Evolutionary conservation across 1,284 basidiomycete species (phyloP).

Genomic region (Flammula alnicola): DNA sequence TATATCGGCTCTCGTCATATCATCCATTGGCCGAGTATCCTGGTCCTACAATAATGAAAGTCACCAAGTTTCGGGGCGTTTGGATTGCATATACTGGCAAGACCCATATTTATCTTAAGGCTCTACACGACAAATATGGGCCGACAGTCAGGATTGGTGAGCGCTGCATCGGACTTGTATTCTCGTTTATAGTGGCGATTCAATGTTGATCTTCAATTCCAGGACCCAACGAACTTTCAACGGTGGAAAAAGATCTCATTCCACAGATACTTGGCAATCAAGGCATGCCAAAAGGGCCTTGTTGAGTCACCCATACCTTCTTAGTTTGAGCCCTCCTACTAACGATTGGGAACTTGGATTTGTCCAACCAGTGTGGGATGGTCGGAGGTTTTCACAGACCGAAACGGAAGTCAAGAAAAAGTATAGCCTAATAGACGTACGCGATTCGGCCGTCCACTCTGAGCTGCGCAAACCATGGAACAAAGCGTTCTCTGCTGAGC

Average conservation of each 20-base stretch:
- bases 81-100: conserved; percentile 30
- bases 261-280: conserved; percentile 34
- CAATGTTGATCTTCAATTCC: neutral
- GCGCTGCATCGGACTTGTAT: neutral
- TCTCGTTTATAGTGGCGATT: neutral
- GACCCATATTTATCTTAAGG: conserved; percentile 30
- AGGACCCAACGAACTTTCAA: conserved; percentile 44
- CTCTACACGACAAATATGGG: conserved; percentile 43
- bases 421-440: conserved; percentile 26
- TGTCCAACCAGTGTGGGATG: conserved; percentile 28
- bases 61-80: conserved; percentile 35
- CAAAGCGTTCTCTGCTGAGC: conserved; percentile 48
- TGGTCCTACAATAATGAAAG: conserved; percentile 37
- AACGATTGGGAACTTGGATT: neutral
- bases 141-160: conserved; percentile 42
- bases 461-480: conserved; percentile 57
- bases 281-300: conserved; percentile 39
- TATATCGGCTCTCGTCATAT: conserved; percentile 45
- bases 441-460: conserved; percentile 42
- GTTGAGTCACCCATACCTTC: too few species aligned
- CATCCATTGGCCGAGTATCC: conserved; percentile 46
- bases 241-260: conserved; percentile 33
- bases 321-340: neutral
- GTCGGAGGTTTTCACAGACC: conserved; percentile 20
- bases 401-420: conserved; percentile 19